phyloP scores from a whole-genome alignment of 23 red algal genomes.

The Chondrus crispus region DNA sequence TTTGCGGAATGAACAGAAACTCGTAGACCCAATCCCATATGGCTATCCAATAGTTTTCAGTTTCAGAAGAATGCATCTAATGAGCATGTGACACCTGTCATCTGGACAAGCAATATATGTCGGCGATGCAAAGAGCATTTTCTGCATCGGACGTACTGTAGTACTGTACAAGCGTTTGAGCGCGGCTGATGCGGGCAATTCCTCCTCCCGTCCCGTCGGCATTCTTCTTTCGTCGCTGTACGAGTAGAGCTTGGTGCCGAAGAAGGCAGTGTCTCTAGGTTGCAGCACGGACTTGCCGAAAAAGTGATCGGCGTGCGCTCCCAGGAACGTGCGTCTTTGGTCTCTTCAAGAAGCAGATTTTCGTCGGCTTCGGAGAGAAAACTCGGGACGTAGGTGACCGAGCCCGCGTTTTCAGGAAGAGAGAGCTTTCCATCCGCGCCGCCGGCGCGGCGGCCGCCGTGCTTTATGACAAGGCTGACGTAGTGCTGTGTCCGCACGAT shows the following conservation, averaged over 20 bases:
- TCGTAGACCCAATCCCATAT: too few species aligned
- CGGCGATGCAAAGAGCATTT: too few species aligned
- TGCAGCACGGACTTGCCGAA: slow-evolving; percentile 57
- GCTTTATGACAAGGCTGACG: too few species aligned
- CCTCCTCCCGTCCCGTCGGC: slow-evolving; percentile 52
- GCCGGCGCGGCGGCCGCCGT: too few species aligned
- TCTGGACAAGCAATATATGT: too few species aligned
- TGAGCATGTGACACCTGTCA: too few species aligned
- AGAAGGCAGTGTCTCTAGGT: slow-evolving; percentile 63
- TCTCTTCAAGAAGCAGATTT: slow-evolving; percentile 7
- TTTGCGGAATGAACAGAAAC: too few species aligned
- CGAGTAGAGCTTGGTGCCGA: slow-evolving; percentile 55
- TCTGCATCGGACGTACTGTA: neutral
- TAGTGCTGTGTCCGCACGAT: too few species aligned
- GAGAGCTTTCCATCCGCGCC: slow-evolving; percentile 18
- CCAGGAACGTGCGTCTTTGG: slow-evolving; percentile 31
- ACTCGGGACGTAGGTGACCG: slow-evolving; percentile 13
- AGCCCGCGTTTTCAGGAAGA: slow-evolving; percentile 23
- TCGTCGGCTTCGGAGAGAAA: slow-evolving; percentile 34
- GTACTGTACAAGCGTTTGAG: too few species aligned
- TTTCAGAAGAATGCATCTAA: too few species aligned
- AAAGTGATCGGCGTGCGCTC: slow-evolving; percentile 46
- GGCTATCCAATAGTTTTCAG: too few species aligned
- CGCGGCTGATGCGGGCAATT: slow-evolving; percentile 24
- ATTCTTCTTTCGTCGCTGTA: slow-evolving; percentile 42